Evolutionary conservation across 352 stramenopile species (phyloP).

Genomic region (Saprolegnia parasitica): DNA sequence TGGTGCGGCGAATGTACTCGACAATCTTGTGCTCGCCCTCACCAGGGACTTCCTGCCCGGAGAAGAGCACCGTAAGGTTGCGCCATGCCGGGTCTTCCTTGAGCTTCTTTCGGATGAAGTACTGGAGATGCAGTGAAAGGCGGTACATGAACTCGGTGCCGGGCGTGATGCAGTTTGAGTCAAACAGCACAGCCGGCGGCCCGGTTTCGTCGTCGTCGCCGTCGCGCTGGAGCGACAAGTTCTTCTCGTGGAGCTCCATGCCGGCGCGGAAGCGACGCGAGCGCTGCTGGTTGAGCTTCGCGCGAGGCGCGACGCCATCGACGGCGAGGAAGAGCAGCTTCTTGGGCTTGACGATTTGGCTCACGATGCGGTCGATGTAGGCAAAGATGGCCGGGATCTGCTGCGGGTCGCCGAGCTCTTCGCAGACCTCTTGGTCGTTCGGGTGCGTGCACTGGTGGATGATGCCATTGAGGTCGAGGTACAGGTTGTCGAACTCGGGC

Average conservation of each 20-base stretch:
- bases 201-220: conserved; percentile 43
- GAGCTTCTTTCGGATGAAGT: conserved; percentile 96
- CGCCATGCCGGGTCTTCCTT: conserved; percentile 94
- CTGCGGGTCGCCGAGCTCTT: conserved; percentile 88
- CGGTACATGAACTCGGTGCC: conserved; percentile 99
- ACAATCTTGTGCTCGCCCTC: conserved; percentile 99
- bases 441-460: conserved; percentile 99
- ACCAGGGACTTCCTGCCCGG: conserved; percentile 95
- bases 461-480: conserved; percentile 99
- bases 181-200: conserved; percentile 84
- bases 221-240: conserved; percentile 60
- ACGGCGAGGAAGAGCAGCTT: conserved; percentile 98
- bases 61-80: conserved; percentile 96
- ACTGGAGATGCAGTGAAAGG: conserved; percentile 84
- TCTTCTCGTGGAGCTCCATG: conserved; percentile 75
- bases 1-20: conserved; percentile 93
- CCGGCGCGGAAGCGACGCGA: conserved; percentile 91
- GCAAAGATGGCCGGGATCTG: conserved; percentile 92
- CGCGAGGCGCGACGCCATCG: conserved; percentile 96
- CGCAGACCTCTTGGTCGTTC: conserved; percentile 91
- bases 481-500: conserved; percentile 98
- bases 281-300: conserved; percentile 99
- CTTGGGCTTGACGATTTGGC: conserved; percentile 96
- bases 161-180: conserved; percentile 99
- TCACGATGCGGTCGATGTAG: conserved; percentile 93